These are phyloP conservation scores for Phoma sp. DNA, from an alignment of 2,329 filamentous ascomycete genomes.

Conservation along the genomic window DNA sequence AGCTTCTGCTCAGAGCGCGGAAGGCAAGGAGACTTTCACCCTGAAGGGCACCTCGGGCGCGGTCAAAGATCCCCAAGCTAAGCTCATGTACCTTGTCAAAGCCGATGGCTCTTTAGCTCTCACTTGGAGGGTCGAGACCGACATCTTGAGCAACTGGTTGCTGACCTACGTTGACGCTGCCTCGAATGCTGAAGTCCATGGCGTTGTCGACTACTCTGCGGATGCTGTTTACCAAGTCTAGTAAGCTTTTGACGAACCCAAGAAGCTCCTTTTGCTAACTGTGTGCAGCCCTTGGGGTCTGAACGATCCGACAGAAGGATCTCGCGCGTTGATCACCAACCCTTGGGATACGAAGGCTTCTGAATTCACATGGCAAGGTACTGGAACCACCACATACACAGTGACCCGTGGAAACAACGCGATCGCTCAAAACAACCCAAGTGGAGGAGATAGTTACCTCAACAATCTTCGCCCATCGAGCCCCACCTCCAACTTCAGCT, in stretches of 20 bases:
- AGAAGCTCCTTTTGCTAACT: too few relatives aligned
- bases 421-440: conserved; percentile 58
- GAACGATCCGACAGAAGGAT: conserved; percentile 61
- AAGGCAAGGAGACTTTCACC: conserved; percentile 46
- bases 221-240: conserved; percentile 63
- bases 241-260: too few relatives aligned
- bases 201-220: conserved; percentile 60
- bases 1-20: conserved; percentile 34
- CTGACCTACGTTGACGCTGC: conserved; percentile 62
- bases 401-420: conserved; percentile 65
- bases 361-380: conserved; percentile 62
- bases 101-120: conserved; percentile 55
- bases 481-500: conserved; percentile 51
- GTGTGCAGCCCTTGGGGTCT: conserved; percentile 52
- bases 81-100: conserved; percentile 59
- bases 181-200: conserved; percentile 55
- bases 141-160: conserved; percentile 62
- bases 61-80: conserved; percentile 59
- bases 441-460: conserved; percentile 50
- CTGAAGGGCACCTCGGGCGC: conserved; percentile 54
- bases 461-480: conserved; percentile 59
- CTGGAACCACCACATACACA: too few relatives aligned
- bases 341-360: conserved; percentile 58
- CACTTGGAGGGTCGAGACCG: conserved; percentile 65
- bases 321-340: conserved; percentile 54